Conservation (phyloP, 2,329 filamentous ascomycete species). For the Lasiodiplodia sp. region DNA sequence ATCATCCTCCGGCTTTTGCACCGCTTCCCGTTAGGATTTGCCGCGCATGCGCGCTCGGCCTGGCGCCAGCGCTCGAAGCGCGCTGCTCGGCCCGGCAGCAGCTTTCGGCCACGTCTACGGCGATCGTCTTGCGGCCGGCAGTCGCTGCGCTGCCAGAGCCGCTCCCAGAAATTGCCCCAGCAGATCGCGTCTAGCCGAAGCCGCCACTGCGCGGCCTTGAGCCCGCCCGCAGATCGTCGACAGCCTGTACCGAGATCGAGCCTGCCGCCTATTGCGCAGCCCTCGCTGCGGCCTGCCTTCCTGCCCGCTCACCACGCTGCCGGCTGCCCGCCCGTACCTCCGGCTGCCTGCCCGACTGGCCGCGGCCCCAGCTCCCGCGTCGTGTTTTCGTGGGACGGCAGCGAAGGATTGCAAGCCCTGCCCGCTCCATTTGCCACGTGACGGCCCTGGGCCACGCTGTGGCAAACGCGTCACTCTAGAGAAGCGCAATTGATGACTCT, state of each 20-base stretch:
- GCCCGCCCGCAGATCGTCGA: constrained; percentile 18
- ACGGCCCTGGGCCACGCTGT: neutral
- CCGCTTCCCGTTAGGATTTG: constrained; percentile 24
- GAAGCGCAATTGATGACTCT: neutral
- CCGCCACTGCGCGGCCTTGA: constrained; percentile 16
- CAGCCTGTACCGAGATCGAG: neutral
- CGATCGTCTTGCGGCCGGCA: constrained; percentile 3
- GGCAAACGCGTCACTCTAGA: neutral
- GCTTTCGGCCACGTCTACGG: constrained; percentile 6
- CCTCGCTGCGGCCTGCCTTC: neutral
- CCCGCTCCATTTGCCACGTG: neutral
- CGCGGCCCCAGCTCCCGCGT: neutral
- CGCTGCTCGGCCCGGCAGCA: constrained; percentile 18
- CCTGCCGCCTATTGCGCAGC: constrained; percentile 3
- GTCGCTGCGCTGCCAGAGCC: constrained; percentile 10
- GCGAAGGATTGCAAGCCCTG: constrained; percentile 6
- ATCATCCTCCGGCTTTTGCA: constrained; percentile 25
- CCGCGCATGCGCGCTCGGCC: constrained; percentile 18
- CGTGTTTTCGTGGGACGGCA: constrained; percentile 15
- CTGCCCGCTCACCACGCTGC: neutral
- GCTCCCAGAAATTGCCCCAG: constrained; percentile 12
- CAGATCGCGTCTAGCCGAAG: constrained; percentile 11
- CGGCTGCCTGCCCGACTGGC: neutral
- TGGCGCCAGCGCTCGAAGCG: neutral
- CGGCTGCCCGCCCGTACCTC: neutral